Percentiles rank a stretch among this genome's conserved stretches.
phyloP scores from a whole-genome alignment of 2,329 filamentous ascomycete genomes.

The Aschersonia sp. region DNA sequence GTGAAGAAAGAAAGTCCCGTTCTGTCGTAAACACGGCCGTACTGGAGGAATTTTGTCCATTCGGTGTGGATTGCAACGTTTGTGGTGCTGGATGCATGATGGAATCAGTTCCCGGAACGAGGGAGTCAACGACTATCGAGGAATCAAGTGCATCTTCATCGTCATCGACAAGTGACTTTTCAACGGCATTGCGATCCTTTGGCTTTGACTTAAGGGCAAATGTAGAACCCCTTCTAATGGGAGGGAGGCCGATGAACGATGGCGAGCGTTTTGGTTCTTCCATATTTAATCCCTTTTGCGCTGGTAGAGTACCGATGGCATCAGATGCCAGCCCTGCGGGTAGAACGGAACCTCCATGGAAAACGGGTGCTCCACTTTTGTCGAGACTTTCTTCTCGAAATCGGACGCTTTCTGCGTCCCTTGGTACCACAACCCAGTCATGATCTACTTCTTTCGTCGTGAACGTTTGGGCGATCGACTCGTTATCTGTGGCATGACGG shows the following conservation, averaged over 20 bases:
- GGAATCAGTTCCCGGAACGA: background rate
- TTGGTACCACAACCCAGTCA: conserved; percentile 16
- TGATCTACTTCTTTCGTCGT: conserved; percentile 5
- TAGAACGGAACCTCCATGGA: background rate
- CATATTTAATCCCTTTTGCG: conserved; percentile 6
- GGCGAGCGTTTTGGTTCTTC: conserved; percentile 25
- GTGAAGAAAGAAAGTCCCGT: too few relatives aligned
- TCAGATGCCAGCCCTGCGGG: conserved; percentile 1
- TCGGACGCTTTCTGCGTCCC: background rate
- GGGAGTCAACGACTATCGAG: background rate
- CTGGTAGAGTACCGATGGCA: conserved; percentile 3
- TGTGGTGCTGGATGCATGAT: too few relatives aligned
- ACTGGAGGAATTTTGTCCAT: too few relatives aligned
- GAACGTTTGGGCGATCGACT: too few relatives aligned
- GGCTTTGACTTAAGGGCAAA: conserved; percentile 28
- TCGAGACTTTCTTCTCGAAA: background rate
- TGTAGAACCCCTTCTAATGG: conserved; percentile 42
- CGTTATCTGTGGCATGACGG: too few relatives aligned
- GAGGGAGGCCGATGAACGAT: conserved; percentile 43
- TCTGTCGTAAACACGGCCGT: too few relatives aligned
- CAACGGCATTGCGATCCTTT: conserved; percentile 15
- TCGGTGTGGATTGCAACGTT: too few relatives aligned
- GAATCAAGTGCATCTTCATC: conserved; percentile 11
- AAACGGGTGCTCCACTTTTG: background rate
- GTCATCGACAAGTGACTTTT: conserved; percentile 17